A percentile compares a stretch with the other conserved stretches of the same genome.
Conservation (phyloP, 768 basidiomycete species). For the Rhodocollybia butyracea region DNA sequence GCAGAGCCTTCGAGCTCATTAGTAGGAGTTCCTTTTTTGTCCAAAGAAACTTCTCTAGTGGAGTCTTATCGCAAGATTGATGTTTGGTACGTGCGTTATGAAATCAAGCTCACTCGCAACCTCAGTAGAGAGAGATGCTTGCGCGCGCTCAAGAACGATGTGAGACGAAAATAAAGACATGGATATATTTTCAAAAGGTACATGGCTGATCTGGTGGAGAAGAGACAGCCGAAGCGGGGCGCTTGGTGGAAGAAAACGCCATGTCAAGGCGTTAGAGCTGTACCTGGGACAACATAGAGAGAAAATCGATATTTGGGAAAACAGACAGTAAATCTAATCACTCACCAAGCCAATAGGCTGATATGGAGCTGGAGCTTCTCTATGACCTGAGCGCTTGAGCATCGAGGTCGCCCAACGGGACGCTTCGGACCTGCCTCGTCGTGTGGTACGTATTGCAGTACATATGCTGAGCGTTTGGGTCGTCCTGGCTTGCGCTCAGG, state of each 20-base stretch:
- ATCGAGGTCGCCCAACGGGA: not conserved
- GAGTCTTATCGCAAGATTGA: too few relatives aligned
- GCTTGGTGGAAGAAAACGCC: not conserved
- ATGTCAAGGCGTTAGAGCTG: not conserved
- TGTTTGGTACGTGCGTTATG: not conserved
- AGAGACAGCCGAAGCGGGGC: not conserved
- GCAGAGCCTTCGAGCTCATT: too few relatives aligned
- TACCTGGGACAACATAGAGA: not conserved
- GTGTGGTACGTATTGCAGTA: not conserved
- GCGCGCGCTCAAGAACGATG: too few relatives aligned
- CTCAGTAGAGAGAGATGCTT: too few relatives aligned
- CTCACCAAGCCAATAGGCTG: not conserved
- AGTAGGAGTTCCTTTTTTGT: too few relatives aligned
- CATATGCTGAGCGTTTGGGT: not conserved
- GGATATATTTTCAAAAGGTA: not conserved
- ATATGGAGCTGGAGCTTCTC: not conserved
- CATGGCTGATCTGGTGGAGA: not conserved
- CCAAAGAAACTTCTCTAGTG: too few relatives aligned
- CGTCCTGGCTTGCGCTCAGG: not conserved
- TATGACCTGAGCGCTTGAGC: not conserved
- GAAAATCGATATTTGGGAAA: not conserved
- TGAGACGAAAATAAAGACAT: not conserved
- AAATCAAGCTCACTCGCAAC: too few relatives aligned
- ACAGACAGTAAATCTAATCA: not conserved
- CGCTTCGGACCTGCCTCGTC: not conserved